Conservation (phyloP, 805 yeast species). For the Candida ipomoeae region DNA sequence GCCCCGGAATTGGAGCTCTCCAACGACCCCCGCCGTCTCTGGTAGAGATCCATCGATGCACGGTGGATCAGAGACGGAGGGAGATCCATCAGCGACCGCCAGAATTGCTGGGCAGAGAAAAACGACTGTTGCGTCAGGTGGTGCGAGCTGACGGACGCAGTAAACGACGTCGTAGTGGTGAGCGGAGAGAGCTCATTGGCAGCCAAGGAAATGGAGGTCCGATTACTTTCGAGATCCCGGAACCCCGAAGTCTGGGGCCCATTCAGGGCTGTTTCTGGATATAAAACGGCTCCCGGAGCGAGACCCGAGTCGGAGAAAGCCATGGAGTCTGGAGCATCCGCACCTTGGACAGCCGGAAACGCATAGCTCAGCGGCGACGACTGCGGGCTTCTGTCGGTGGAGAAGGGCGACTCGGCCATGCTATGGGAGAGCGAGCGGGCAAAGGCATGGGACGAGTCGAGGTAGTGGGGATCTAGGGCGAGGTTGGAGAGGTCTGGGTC, state of each 20-base stretch:
- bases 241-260: background rate
- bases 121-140: constrained; percentile 43
- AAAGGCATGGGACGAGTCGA: background rate
- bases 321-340: background rate
- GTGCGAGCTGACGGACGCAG: constrained; percentile 37
- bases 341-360: background rate
- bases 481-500: background rate
- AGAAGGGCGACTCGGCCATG: background rate
- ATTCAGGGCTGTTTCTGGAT: background rate
- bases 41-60: constrained; percentile 31
- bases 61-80: constrained; percentile 27
- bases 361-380: background rate
- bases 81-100: constrained; percentile 37
- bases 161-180: constrained; percentile 41
- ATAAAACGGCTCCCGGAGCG: background rate
- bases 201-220: constrained; percentile 13
- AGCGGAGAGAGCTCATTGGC: constrained; percentile 35
- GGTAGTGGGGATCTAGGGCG: background rate
- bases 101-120: constrained; percentile 40
- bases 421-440: background rate
- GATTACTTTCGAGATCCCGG: constrained; percentile 7
- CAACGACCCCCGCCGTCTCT: constrained; percentile 26
- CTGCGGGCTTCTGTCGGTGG: background rate
- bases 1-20: constrained; percentile 26
- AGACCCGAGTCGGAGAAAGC: background rate